Percentiles rank a stretch among this genome's conserved stretches.
phyloP scores from a whole-genome alignment of 805 yeast species.

The Candida endomychidarum region DNA sequence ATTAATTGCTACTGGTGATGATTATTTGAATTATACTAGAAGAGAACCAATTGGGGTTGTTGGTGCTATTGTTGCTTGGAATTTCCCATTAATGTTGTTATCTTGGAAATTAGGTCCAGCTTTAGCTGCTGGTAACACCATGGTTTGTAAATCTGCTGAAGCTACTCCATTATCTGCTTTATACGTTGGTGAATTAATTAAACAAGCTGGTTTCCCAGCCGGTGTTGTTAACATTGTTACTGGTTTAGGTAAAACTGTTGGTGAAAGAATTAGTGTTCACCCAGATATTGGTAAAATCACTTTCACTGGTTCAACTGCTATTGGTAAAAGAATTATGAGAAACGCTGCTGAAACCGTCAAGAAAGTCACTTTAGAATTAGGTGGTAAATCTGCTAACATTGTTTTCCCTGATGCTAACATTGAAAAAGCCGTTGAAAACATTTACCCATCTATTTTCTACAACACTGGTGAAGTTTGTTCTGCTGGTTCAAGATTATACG shows the following conservation, averaged over 20 bases:
- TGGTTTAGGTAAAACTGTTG: constrained; percentile 85
- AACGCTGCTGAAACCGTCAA: constrained; percentile 79
- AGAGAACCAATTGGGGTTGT: constrained; percentile 94
- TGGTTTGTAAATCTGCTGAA: constrained; percentile 89
- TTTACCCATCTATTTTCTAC: constrained; percentile 81
- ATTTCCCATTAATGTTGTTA: constrained; percentile 92
- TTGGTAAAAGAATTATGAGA: constrained; percentile 81
- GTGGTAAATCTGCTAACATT: constrained; percentile 94
- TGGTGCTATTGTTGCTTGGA: constrained; percentile 97
- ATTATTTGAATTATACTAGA: constrained; percentile 75
- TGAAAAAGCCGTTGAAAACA: constrained; percentile 70
- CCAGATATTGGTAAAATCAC: constrained; percentile 85
- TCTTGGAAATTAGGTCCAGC: constrained; percentile 96
- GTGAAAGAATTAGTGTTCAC: constrained; percentile 76
- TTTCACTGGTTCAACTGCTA: constrained; percentile 92
- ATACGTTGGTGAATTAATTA: constrained; percentile 62
- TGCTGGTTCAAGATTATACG: constrained; percentile 89
- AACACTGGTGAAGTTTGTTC: constrained; percentile 96
- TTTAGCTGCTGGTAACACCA: constrained; percentile 84
- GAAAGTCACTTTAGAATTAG: constrained; percentile 91
- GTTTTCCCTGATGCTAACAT: constrained; percentile 84
- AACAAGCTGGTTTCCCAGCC: constrained; percentile 86
- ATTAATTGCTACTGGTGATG: constrained; percentile 68
- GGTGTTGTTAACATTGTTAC: constrained; percentile 88
- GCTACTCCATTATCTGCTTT: constrained; percentile 88